Percentiles rank a stretch among this genome's conserved stretches.
Evolutionary conservation across 176 grass and related monocot species (phyloP).

Genomic region (Cenchrus purpureus): DNA sequence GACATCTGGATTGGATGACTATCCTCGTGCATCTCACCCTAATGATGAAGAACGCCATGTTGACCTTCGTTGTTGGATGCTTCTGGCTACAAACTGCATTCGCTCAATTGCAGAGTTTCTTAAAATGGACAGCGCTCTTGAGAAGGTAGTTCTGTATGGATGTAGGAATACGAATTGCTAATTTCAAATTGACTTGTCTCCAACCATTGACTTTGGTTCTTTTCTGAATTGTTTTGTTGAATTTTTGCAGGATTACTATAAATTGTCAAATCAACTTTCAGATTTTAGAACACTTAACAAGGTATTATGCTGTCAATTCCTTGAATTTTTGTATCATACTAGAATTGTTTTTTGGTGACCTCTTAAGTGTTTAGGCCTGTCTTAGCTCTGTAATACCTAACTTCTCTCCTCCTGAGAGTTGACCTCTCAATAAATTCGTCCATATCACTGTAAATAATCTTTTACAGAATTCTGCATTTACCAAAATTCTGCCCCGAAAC

Average conservation of each 20-base stretch:
- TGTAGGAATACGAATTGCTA: constrained; percentile 31
- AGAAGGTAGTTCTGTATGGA: constrained; percentile 60
- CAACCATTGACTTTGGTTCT: constrained; percentile 7
- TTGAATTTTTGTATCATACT: constrained; percentile 31
- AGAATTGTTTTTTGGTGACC: constrained; percentile 1
- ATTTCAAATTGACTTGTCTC: constrained; percentile 15
- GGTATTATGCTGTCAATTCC: constrained; percentile 52
- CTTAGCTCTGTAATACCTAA: background rate
- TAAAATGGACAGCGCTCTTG: constrained; percentile 62
- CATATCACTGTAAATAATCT: background rate
- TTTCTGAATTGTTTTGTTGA: constrained; percentile 21
- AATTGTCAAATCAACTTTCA: constrained; percentile 78
- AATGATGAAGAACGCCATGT: constrained; percentile 91
- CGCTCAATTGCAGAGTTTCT: constrained; percentile 77
- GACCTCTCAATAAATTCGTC: constrained; percentile 6
- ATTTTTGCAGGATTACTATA: constrained; percentile 73
- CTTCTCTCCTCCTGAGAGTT: background rate
- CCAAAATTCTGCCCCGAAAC: background rate
- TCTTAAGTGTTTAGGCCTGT: background rate
- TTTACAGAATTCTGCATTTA: background rate
- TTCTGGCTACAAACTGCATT: constrained; percentile 91
- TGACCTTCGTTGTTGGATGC: constrained; percentile 95
- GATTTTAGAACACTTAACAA: constrained; percentile 83
- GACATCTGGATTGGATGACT: constrained; percentile 96
- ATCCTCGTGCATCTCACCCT: constrained; percentile 95